Evolutionary conservation across 768 basidiomycete genomes (phyloP).

Genomic region (Mycena galopus): DNA sequence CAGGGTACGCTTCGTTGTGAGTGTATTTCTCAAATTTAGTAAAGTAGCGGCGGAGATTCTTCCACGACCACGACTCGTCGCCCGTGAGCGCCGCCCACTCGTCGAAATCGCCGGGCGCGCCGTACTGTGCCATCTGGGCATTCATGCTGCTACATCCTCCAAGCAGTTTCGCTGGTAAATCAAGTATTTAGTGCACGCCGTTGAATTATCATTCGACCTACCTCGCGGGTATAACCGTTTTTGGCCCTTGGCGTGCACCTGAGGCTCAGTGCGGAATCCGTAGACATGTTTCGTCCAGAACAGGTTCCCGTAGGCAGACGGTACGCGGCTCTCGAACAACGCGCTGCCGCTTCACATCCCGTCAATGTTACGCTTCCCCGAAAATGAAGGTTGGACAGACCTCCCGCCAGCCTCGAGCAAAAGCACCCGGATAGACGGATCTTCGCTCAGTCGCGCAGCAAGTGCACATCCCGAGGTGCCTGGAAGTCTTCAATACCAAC

Average conservation of each 20-base stretch:
- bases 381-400: too few relatives aligned
- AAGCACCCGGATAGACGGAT: slow-evolving; percentile 65
- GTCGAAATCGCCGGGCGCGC: slow-evolving; percentile 79
- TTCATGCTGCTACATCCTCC: slow-evolving; percentile 77
- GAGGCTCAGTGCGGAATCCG: slow-evolving; percentile 68
- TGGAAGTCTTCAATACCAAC: slow-evolving; percentile 40
- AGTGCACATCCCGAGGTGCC: slow-evolving; percentile 75
- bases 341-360: slow-evolving; percentile 57
- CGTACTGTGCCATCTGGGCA: slow-evolving; percentile 75
- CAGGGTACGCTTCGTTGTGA: slow-evolving; percentile 63
- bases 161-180: slow-evolving; percentile 70
- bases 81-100: slow-evolving; percentile 70
- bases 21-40: slow-evolving; percentile 74
- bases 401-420: slow-evolving; percentile 70
- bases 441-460: slow-evolving; percentile 69
- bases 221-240: slow-evolving; percentile 77
- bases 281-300: slow-evolving; percentile 65
- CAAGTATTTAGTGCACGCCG: not conserved
- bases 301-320: slow-evolving; percentile 58
- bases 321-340: slow-evolving; percentile 56
- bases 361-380: too few relatives aligned
- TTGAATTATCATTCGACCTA: slow-evolving; percentile 35
- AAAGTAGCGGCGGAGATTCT: slow-evolving; percentile 70
- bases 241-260: slow-evolving; percentile 60
- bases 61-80: slow-evolving; percentile 74